Conservation (phyloP, 1,139 yeast species). For the Keqinozyma sinolaborantium region DNA sequence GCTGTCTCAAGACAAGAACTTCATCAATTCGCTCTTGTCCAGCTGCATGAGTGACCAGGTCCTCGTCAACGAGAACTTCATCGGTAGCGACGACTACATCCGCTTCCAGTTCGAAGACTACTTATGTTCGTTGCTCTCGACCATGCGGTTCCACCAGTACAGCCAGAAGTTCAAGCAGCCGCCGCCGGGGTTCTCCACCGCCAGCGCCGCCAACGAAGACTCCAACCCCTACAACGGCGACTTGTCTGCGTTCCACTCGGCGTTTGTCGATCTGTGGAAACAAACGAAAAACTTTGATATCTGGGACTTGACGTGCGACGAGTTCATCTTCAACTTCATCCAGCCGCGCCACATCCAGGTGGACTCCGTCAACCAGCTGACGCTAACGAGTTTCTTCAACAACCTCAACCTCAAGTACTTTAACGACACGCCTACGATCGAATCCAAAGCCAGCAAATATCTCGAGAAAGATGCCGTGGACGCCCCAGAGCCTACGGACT, state of each 20-base stretch:
- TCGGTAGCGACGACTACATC: constrained; percentile 88
- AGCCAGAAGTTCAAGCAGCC: constrained; percentile 36
- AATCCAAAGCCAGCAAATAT: constrained; percentile 15
- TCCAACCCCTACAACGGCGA: constrained; percentile 24
- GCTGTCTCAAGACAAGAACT: constrained; percentile 67
- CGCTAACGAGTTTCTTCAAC: constrained; percentile 20
- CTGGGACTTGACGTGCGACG: constrained; percentile 76
- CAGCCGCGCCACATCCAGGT: constrained; percentile 65
- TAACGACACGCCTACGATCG: constrained; percentile 3
- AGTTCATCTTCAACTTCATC: constrained; percentile 82
- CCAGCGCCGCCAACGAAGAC: constrained; percentile 12
- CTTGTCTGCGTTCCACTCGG: constrained; percentile 40
- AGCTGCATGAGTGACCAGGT: constrained; percentile 13
- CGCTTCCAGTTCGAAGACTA: constrained; percentile 90
- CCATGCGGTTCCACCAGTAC: constrained; percentile 68
- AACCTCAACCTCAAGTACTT: constrained; percentile 17
- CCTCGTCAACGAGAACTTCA: constrained; percentile 23
- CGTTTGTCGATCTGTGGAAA: constrained; percentile 66
- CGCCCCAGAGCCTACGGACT: neutral
- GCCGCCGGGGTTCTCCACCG: constrained; percentile 39
- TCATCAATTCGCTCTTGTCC: constrained; percentile 47
- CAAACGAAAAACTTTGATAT: constrained; percentile 63
- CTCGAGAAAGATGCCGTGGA: constrained; percentile 8
- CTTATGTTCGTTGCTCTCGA: constrained; percentile 67
- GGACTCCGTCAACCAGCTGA: constrained; percentile 10